Evolutionary conservation across 805 yeast genomes (phyloP).

Genomic region (Metschnikowia vanudenii): DNA sequence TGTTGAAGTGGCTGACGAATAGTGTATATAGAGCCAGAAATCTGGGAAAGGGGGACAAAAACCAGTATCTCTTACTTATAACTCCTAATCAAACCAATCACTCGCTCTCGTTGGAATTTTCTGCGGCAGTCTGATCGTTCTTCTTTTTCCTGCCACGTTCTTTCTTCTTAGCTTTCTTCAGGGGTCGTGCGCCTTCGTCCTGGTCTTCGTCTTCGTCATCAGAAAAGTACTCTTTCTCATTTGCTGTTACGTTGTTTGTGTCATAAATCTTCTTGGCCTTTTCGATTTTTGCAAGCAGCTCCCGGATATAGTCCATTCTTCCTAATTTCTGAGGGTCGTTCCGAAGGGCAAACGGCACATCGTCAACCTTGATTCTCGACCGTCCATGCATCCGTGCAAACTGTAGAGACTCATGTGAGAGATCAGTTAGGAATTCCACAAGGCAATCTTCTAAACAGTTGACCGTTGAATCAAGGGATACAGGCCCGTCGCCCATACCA

Average conservation of each 20-base stretch:
- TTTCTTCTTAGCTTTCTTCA: constrained; percentile 13
- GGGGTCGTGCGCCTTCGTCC: constrained; percentile 15
- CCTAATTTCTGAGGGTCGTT: constrained; percentile 44
- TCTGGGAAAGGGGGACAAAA: background rate
- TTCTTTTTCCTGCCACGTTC: constrained; percentile 11
- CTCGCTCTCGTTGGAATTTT: constrained; percentile 19
- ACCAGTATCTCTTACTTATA: background rate
- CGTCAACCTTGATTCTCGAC: constrained; percentile 40
- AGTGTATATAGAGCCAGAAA: background rate
- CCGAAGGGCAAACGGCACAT: constrained; percentile 39
- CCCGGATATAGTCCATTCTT: constrained; percentile 39
- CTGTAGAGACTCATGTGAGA: constrained; percentile 31
- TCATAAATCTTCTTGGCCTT: constrained; percentile 43
- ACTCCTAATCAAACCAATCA: background rate
- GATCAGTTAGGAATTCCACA: constrained; percentile 36
- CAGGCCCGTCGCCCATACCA: constrained; percentile 43
- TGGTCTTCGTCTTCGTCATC: constrained; percentile 21
- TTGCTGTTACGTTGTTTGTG: constrained; percentile 23
- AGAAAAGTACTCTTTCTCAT: constrained; percentile 17
- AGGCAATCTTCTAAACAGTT: constrained; percentile 40
- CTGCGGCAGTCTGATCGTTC: constrained; percentile 11
- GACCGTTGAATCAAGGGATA: constrained; percentile 37
- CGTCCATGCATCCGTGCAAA: constrained; percentile 41
- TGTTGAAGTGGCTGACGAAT: constrained; percentile 18
- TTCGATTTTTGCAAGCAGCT: constrained; percentile 37